phyloP scores from a whole-genome alignment of 768 basidiomycete species.

The Thelephora ganbajun region DNA sequence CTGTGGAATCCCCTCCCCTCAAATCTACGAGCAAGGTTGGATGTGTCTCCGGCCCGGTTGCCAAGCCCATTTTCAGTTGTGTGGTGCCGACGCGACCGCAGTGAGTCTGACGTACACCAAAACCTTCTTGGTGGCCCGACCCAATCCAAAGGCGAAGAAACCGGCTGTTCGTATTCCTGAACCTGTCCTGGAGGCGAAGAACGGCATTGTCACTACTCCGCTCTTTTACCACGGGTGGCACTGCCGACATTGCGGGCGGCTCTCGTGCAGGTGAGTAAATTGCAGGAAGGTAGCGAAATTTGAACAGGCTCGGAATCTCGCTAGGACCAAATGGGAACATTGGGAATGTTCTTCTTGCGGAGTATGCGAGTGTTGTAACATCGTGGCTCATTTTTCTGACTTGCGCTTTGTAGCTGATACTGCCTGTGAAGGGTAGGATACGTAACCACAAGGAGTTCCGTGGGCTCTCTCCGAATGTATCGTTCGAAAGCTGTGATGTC shows the following conservation, averaged over 20 bases:
- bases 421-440: constrained; percentile 9
- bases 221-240: constrained; percentile 55
- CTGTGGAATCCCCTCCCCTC: constrained; percentile 33
- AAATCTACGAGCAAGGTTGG: constrained; percentile 43
- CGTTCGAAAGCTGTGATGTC: neutral
- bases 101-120: constrained; percentile 30
- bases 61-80: constrained; percentile 35
- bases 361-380: constrained; percentile 20
- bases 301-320: constrained; percentile 2
- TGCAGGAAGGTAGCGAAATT: neutral
- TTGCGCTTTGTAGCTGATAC: constrained; percentile 3
- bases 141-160: constrained; percentile 19
- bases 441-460: constrained; percentile 25
- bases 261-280: constrained; percentile 51
- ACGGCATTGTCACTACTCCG: constrained; percentile 35
- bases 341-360: constrained; percentile 57
- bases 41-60: constrained; percentile 53
- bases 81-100: constrained; percentile 13
- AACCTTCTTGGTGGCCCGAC: constrained; percentile 27
- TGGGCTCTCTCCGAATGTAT: constrained; percentile 4
- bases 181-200: constrained; percentile 9
- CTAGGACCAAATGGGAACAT: constrained; percentile 58
- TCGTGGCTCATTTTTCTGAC: neutral
- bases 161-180: constrained; percentile 27
- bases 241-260: constrained; percentile 52